Conservation (phyloP, 495 filamentous ascomycete species). For the Emericellopsis terricola region DNA sequence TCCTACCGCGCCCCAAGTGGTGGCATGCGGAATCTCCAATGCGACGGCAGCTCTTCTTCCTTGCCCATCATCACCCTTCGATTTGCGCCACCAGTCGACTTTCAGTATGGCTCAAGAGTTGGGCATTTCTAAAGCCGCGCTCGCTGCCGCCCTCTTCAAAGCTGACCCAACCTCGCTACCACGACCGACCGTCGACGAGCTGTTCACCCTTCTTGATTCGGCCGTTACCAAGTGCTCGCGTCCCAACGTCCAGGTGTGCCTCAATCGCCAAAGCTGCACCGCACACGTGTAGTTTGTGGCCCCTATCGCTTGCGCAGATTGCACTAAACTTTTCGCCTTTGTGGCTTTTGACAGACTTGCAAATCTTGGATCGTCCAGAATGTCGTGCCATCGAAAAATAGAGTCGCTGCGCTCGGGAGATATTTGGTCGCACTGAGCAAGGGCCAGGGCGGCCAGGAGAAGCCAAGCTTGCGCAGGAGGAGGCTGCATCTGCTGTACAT, state of each 20-base stretch:
- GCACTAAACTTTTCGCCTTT: background rate
- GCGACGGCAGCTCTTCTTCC: background rate
- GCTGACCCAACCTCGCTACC: conserved; percentile 43
- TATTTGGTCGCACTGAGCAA: conserved; percentile 53
- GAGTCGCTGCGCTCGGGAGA: conserved; percentile 51
- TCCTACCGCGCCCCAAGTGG: no score
- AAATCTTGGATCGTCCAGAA: conserved; percentile 69
- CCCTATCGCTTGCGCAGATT: conserved; percentile 3
- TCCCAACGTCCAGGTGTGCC: conserved; percentile 90
- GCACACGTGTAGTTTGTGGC: conserved; percentile 1
- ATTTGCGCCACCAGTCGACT: conserved; percentile 1
- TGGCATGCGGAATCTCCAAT: no score
- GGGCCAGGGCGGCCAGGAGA: conserved; percentile 21
- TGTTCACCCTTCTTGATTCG: conserved; percentile 49
- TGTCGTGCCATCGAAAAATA: conserved; percentile 47
- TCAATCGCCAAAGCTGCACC: conserved; percentile 15
- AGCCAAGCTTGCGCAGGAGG: conserved; percentile 45
- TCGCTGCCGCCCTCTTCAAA: conserved; percentile 56
- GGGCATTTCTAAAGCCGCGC: conserved; percentile 65
- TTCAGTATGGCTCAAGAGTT: conserved; percentile 52
- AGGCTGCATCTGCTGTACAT: conserved; percentile 69
- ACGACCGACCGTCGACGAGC: conserved; percentile 53
- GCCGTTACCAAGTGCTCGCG: conserved; percentile 58
- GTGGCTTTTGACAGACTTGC: conserved; percentile 61
- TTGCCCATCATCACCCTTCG: background rate